phyloP scores from a whole-genome alignment of 345 rosid species.

The Ailanthus altissimus region DNA sequence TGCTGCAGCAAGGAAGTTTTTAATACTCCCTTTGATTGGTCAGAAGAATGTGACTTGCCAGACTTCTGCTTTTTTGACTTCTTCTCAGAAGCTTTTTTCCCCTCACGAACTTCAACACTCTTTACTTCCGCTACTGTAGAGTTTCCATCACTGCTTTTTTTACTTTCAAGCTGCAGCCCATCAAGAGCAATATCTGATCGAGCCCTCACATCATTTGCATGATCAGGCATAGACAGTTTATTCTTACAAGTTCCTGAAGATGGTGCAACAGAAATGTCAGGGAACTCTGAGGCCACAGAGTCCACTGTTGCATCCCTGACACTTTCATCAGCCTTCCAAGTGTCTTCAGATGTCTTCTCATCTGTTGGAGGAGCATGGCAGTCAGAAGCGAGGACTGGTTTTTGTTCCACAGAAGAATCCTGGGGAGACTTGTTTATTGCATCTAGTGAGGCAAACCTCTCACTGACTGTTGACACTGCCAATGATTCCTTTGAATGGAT shows the following conservation, averaged over 20 bases:
- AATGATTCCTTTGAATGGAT: slow-evolving; percentile 40
- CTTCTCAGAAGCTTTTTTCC: slow-evolving; percentile 71
- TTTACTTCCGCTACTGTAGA: slow-evolving; percentile 40
- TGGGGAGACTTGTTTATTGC: slow-evolving; percentile 31
- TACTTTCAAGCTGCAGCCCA: slow-evolving; percentile 41
- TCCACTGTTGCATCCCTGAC: slow-evolving; percentile 16
- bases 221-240: slow-evolving; percentile 29
- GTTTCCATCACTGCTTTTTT: slow-evolving; percentile 34
- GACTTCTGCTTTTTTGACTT: slow-evolving; percentile 81
- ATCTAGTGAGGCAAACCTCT: slow-evolving; percentile 39
- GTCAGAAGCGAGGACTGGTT: slow-evolving; percentile 34
- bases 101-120: slow-evolving; percentile 55
- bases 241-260: slow-evolving; percentile 32
- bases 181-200: slow-evolving; percentile 26
- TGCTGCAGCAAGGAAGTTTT: slow-evolving; percentile 45
- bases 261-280: slow-evolving; percentile 24
- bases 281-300: slow-evolving; percentile 23
- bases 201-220: slow-evolving; percentile 28
- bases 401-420: slow-evolving; percentile 33
- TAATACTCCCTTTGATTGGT: slow-evolving; percentile 49
- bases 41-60: slow-evolving; percentile 54
- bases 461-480: slow-evolving; percentile 33
- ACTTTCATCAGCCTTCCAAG: slow-evolving; percentile 35
- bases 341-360: slow-evolving; percentile 34
- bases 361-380: slow-evolving; percentile 22